Percentiles rank a stretch among this genome's conserved stretches.
Evolutionary conservation across 1,139 yeast genomes (phyloP).

Genomic region (Dujonia santamariae): DNA sequence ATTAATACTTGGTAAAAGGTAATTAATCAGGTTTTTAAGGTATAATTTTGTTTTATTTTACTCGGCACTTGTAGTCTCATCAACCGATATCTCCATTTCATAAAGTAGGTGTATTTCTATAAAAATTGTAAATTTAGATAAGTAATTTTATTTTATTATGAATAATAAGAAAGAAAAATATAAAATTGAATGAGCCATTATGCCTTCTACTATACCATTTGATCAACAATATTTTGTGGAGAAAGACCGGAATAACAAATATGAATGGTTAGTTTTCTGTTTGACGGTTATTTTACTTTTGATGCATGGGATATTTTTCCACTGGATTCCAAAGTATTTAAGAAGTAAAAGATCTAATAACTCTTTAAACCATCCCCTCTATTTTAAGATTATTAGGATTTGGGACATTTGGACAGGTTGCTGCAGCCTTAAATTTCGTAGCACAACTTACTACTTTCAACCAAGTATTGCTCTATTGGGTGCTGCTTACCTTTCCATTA

Average conservation of each 20-base stretch:
- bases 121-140: too few species aligned
- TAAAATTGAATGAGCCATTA: too few species aligned
- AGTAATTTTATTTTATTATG: too few species aligned
- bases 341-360: neutral
- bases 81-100: too few species aligned
- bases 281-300: neutral
- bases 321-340: neutral
- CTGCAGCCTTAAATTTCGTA: neutral
- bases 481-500: conserved; percentile 24
- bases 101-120: too few species aligned
- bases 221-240: conserved; percentile 35
- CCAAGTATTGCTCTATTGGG: neutral
- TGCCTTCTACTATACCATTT: conserved; percentile 21
- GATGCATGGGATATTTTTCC: neutral
- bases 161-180: too few species aligned
- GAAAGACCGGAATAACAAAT: conserved; percentile 28
- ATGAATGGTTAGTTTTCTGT: conserved; percentile 34
- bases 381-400: neutral
- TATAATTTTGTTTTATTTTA: too few species aligned
- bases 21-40: too few species aligned
- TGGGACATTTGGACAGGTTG: conserved; percentile 1
- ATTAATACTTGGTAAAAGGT: too few species aligned
- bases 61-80: too few species aligned
- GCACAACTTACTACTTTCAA: neutral
- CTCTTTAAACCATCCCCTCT: neutral